A percentile compares a stretch with the other conserved stretches of the same genome.
These are phyloP conservation scores for Straminergon stramineum DNA, from an alignment of 225 moss, liverwort and hornwort genomes.

Conservation along the genomic window DNA sequence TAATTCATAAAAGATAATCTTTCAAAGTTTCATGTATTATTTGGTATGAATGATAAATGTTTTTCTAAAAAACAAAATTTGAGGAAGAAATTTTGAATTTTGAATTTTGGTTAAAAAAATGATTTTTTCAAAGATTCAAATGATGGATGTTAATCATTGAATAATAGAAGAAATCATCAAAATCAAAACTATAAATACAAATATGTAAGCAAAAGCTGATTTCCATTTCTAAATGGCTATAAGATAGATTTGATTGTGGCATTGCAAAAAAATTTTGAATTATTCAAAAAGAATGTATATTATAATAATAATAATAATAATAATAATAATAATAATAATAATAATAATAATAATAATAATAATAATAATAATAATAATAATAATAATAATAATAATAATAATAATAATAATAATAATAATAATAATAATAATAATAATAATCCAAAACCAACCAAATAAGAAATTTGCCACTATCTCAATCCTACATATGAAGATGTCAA, in stretches of 20 bases:
- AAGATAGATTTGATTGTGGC: not conserved
- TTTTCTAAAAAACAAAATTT: not conserved
- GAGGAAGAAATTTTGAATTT: not conserved
- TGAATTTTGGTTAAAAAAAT: not conserved
- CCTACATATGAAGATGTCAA: not conserved
- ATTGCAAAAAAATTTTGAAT: not conserved
- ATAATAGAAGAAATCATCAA: not conserved
- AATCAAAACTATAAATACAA: not conserved
- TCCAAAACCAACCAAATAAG: not conserved
- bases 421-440: too few relatives aligned
- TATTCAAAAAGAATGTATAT: not conserved
- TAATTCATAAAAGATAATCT: not conserved
- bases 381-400: too few relatives aligned
- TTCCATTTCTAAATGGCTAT: not conserved
- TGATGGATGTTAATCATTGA: not conserved
- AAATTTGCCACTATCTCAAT: not conserved
- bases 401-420: too few relatives aligned
- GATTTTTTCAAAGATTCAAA: not conserved
- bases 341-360: too few relatives aligned
- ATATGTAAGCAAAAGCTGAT: not conserved
- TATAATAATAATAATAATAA: too few relatives aligned
- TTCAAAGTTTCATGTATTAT: not conserved
- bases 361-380: too few relatives aligned
- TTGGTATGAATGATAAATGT: not conserved
- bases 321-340: too few relatives aligned